phyloP scores from a whole-genome alignment of 1,284 basidiomycete genomes.

The Austroboletus novae-zelandiae region DNA sequence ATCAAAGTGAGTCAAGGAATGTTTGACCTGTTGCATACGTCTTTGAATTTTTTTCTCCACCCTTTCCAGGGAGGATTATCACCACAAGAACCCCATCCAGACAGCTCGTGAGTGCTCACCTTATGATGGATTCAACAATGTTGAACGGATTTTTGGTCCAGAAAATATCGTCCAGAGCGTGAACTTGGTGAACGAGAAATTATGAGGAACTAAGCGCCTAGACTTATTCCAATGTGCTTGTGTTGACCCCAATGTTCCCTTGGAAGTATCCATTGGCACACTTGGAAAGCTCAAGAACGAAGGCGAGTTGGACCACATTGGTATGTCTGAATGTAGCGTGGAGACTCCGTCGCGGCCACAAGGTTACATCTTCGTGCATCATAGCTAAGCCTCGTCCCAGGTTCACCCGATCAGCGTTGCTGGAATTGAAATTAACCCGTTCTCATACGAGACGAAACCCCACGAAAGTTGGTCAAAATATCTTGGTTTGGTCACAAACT shows the following conservation, averaged over 20 bases:
- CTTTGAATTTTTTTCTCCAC: not conserved
- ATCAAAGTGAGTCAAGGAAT: constrained; percentile 30
- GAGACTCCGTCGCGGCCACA: constrained; percentile 47
- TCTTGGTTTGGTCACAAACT: not conserved
- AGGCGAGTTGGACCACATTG: constrained; percentile 50
- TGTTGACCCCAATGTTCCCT: constrained; percentile 35
- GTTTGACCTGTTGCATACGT: constrained; percentile 25
- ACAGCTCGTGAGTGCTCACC: constrained; percentile 23
- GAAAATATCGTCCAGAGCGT: constrained; percentile 42
- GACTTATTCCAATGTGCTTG: constrained; percentile 50
- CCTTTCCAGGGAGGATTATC: constrained; percentile 34
- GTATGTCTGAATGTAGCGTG: constrained; percentile 45
- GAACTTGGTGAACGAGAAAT: constrained; percentile 37
- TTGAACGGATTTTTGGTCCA: constrained; percentile 19
- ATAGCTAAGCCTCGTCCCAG: constrained; percentile 23
- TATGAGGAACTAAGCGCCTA: constrained; percentile 45
- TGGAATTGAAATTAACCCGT: constrained; percentile 55
- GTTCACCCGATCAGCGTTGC: constrained; percentile 47
- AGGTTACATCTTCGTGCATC: constrained; percentile 16
- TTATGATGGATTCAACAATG: no score
- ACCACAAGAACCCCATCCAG: not conserved
- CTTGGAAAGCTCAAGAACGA: constrained; percentile 37
- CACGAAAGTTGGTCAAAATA: constrained; percentile 31
- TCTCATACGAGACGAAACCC: constrained; percentile 44
- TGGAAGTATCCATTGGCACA: constrained; percentile 37